Base-by-base conservation (phyloP, 768 basidiomycete species). In the Naematelia aurantialba region DNA sequence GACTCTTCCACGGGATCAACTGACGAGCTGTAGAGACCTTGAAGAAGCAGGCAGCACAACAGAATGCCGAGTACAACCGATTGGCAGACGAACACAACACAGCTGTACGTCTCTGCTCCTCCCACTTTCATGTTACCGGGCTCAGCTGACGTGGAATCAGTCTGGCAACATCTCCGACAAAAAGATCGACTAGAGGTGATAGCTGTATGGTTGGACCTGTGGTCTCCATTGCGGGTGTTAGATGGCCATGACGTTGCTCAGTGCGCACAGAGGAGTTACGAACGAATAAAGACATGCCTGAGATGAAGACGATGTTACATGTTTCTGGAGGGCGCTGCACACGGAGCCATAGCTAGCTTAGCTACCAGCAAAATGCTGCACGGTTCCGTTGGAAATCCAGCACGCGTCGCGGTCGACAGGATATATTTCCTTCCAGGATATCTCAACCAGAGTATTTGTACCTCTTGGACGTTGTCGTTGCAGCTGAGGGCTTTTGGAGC, bases 41-140 rank as follows among this genome's bases (percentile, higher is more conserved):
- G 55, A 89, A 90, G 81, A 87, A 86, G 77, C 90, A 92, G 75
- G 87, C 89, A 0, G 74, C 80, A 0, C 87, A 88, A 66, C 89
- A 91, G 63, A 86, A 85, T 3, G 81, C 80, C 22, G 89, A 91
- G 72, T 92, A 88, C 68, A 87, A 91, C 78, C 82, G 89, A 55
- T 83, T 93, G 55, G 87, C 89, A 1, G 86, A 85, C 3, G 84
- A 85, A 76, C 85, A 85, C 78, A 89, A 89, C 74, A 80, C 85
- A 58, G 81, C 83, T 50, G 73, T 75, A 54, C 65, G 73, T 63
- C 5, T n/a, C 26, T 49, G 14, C 13, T 29, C 10, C 46, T 27
- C 11, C 2, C 29, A n/a, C 24, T n/a, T n/a, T n/a, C n/a, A n/a
- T 25, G 48, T 29, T 50, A 58, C 29, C 24, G 13, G 21, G 27